Base-by-base conservation (phyloP, 441 rosid species). In the Iberis amara region DNA sequence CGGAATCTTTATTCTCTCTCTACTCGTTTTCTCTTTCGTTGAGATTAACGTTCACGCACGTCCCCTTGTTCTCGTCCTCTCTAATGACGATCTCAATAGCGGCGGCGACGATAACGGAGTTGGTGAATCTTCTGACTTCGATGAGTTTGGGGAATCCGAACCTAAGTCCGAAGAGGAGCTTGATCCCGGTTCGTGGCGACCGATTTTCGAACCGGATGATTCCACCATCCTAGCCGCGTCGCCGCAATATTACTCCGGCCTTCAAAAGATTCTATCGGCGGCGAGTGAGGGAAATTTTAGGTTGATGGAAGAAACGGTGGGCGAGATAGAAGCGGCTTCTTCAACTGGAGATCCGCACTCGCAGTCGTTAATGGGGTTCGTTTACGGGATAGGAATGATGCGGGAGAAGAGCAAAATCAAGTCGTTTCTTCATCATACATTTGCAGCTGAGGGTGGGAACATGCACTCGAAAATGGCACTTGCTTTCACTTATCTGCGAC, bases 111-210 rank as follows among this genome's bases (percentile, higher is more conserved):
- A 79, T 60, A 79, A 47, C 66, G 61, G 65, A 55, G 32, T 46
- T 66, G 42, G 79, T 65, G 63, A 70, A 13, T 53, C 78, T 24
- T 70, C 86, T 33, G 89, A 85, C 33, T 88, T 88, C 89, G 96
- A 88, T 37, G 95, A 91, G 31, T 88, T 88, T 55, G 89, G 84
- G 7, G 95, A 89, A 55, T 56, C 89, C 24, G 86, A 77, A 9
- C 62, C 81, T 10, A 83, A 78, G 61, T 61, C 90, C 3, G 95
- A 83, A 24, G 83, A 86, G 38, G 82, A 84, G 66, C 91, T 89
- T 49, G 96, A 86, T 47, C 96, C 94, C 7, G 96, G 97, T n/a
- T 86, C 97, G 2, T 89, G 97, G 97, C 83, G 91, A 52, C 83
- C 84, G 18, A 74, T 86, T 55, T 81, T 90, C 55, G 97, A 84